Evolutionary conservation across 176 grass and related monocot species (phyloP).

Genomic region (Elaeis guineensis): DNA sequence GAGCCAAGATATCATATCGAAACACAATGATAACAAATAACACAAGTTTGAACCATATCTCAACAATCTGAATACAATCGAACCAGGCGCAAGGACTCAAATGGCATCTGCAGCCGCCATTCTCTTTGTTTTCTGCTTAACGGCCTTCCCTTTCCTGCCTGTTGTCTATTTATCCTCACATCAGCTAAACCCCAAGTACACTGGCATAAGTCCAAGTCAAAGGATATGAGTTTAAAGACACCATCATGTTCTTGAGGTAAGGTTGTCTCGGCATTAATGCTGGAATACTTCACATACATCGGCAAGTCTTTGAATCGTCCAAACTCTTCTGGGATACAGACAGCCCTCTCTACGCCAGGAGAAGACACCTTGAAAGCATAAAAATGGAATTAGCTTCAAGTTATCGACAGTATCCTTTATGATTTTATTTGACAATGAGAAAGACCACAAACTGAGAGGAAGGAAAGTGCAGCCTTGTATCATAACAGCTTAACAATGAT

Average conservation of each 20-base stretch:
- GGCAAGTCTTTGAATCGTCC: conserved; percentile 83
- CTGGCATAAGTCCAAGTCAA: conserved; percentile 52
- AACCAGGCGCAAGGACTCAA: conserved; percentile 54
- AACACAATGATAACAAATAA: too few relatives aligned
- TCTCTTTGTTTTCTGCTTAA: conserved; percentile 92
- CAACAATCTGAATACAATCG: conserved; percentile 79
- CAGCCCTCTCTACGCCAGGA: conserved; percentile 68
- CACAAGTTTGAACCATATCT: background rate
- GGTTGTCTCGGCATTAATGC: conserved; percentile 6
- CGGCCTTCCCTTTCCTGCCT: conserved; percentile 73
- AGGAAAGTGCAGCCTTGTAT: background rate
- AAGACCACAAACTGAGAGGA: background rate
- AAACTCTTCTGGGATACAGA: conserved; percentile 70
- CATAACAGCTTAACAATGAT: background rate
- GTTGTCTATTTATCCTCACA: conserved; percentile 80
- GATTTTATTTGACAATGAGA: conserved; percentile 1
- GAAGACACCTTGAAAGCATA: conserved; percentile 67
- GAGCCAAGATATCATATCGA: too few relatives aligned
- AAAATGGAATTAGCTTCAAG: conserved; percentile 3
- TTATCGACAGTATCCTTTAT: conserved; percentile 5
- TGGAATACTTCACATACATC: conserved; percentile 75
- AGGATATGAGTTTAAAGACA: conserved; percentile 66
- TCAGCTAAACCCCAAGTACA: conserved; percentile 88
- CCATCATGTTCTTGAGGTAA: conserved; percentile 42
- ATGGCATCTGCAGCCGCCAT: conserved; percentile 59